These are phyloP conservation scores for Wickerhamomyces hampshirensis DNA, from an alignment of 805 yeast species.

Conservation along the genomic window DNA sequence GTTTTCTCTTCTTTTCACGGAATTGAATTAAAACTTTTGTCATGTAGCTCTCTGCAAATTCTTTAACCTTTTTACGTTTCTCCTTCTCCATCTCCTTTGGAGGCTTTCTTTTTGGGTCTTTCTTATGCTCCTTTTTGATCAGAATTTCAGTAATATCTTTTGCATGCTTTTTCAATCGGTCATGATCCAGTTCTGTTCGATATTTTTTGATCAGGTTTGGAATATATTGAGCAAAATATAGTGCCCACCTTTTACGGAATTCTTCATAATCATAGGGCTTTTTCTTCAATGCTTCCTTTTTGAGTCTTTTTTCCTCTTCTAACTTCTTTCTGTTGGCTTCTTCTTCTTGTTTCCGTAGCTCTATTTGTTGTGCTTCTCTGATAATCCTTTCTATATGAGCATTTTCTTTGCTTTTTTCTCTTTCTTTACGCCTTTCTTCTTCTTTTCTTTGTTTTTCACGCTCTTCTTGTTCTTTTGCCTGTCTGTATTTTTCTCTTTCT, in stretches of 20 bases:
- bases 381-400: constrained; percentile 32
- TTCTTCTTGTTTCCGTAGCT: constrained; percentile 25
- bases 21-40: constrained; percentile 52
- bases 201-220: constrained; percentile 75
- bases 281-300: constrained; percentile 5
- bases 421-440: constrained; percentile 21
- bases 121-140: constrained; percentile 57
- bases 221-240: constrained; percentile 61
- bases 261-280: constrained; percentile 7
- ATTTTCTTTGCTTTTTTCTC: constrained; percentile 16
- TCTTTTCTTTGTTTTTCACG: constrained; percentile 18
- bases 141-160: constrained; percentile 68
- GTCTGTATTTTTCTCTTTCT: constrained; percentile 27
- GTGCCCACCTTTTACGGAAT: constrained; percentile 32
- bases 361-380: constrained; percentile 32
- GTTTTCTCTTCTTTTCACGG: constrained; percentile 27
- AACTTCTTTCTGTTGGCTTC: too few species aligned
- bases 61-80: constrained; percentile 64
- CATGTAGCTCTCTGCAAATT: constrained; percentile 61
- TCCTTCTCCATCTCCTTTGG: constrained; percentile 57
- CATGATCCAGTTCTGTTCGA: constrained; percentile 64
- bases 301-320: constrained; percentile 19
- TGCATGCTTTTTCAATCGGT: constrained; percentile 70
- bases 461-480: constrained; percentile 26
- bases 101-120: constrained; percentile 31